These are phyloP conservation scores for Vigna unguiculata DNA, from an alignment of 306 rosid genomes.

Conservation along the genomic window DNA sequence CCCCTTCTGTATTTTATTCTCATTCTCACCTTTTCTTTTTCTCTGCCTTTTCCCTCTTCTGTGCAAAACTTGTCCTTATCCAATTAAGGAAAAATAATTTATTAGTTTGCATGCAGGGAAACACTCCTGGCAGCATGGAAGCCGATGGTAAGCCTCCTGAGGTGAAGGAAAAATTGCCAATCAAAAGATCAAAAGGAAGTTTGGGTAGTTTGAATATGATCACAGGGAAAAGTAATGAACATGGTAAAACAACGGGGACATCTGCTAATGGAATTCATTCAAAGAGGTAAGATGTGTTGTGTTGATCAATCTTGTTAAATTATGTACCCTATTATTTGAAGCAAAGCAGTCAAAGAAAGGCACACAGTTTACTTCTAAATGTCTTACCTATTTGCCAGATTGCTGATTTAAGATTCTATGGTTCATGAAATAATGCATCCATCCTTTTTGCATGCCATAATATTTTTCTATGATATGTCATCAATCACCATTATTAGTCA, in stretches of 20 bases:
- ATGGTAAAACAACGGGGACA: slow-evolving; percentile 73
- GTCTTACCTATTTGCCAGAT: slow-evolving; percentile 11
- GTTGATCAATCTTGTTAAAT: slow-evolving; percentile 38
- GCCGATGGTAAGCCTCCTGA: slow-evolving; percentile 86
- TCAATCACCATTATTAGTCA: background rate
- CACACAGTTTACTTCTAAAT: background rate
- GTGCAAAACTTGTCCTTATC: slow-evolving; percentile 35
- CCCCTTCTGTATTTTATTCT: slow-evolving; percentile 25
- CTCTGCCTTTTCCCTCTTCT: slow-evolving; percentile 16
- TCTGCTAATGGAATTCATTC: slow-evolving; percentile 85
- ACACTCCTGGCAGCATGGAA: slow-evolving; percentile 81
- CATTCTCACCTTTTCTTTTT: slow-evolving; percentile 24
- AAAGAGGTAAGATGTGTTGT: slow-evolving; percentile 71
- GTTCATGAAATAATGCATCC: slow-evolving; percentile 10
- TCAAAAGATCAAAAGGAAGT: slow-evolving; percentile 98
- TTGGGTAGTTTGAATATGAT: slow-evolving; percentile 97
- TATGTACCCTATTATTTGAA: slow-evolving; percentile 19
- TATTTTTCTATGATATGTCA: slow-evolving; percentile 8
- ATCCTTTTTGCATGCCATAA: slow-evolving; percentile 2
- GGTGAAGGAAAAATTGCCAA: slow-evolving; percentile 90
- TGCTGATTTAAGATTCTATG: background rate
- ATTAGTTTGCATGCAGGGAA: slow-evolving; percentile 71
- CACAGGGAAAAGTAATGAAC: slow-evolving; percentile 90
- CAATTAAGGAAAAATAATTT: slow-evolving; percentile 44
- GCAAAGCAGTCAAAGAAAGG: too few species aligned